phyloP scores from a whole-genome alignment of 805 yeast genomes.

The Candida ipomoeae region DNA sequence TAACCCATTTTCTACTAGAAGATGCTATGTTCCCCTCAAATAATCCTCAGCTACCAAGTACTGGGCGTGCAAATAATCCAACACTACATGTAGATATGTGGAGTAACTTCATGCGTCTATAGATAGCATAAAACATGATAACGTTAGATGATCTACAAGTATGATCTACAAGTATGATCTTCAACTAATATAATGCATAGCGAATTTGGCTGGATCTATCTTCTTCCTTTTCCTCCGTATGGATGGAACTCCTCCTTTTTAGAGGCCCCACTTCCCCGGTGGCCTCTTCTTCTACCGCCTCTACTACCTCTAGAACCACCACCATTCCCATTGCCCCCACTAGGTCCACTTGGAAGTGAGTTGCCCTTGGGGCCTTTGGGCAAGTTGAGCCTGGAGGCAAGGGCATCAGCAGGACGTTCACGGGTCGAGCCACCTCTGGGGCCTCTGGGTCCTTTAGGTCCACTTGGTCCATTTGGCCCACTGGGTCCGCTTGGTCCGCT shows the following conservation, averaged over 20 bases:
- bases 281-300: conserved; percentile 21
- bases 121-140: too few relatives aligned
- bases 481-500: neutral
- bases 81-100: too few relatives aligned
- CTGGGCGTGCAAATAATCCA: too few relatives aligned
- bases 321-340: conserved; percentile 26
- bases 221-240: conserved; percentile 35
- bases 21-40: too few relatives aligned
- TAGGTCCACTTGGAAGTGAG: conserved; percentile 7
- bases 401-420: conserved; percentile 11
- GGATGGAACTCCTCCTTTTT: conserved; percentile 38
- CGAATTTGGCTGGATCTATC: conserved; percentile 4
- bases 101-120: too few relatives aligned
- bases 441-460: conserved; percentile 1
- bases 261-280: conserved; percentile 21
- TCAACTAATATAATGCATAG: neutral
- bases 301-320: conserved; percentile 31
- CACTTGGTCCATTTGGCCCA: neutral
- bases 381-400: conserved; percentile 26
- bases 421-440: conserved; percentile 1
- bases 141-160: neutral
- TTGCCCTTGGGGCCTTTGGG: conserved; percentile 50
- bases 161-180: neutral
- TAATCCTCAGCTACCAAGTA: too few relatives aligned
- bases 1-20: too few relatives aligned